Base-by-base conservation (phyloP, 306 rosid species). In the Medicago lupulina region DNA sequence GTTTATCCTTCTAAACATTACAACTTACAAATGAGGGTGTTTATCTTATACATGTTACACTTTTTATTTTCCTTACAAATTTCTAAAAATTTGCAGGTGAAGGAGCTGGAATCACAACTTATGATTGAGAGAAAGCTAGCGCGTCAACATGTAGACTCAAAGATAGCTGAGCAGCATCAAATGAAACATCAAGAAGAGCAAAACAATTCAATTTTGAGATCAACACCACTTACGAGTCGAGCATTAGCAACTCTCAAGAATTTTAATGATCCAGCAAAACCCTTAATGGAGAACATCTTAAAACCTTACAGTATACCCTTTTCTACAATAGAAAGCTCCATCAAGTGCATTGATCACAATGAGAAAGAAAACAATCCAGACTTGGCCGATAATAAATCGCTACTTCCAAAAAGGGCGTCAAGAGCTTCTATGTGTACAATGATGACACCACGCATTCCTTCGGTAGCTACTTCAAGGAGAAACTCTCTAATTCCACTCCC, bases 341-440 rank as follows among this genome's bases (percentile, higher is more conserved):
- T 73, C 74, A 84, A 81, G 86, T 81, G 74, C 83, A 81, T 81
- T 71, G 97, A 88, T 83, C 80, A 76, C 0, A 47, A 81, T 8
- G 98, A 95, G 81, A 95, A 95, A 80, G 98, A 95, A 85, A 95
- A 95, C 86, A 89, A 85, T 64, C 96, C 96, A 10, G 91, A 88
- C 58, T 78, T 84, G 71, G 87, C 85, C 18, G 93, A 86, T 10
- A 64, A 38, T 15, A 86, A 78, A 38, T 4, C 78, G 50, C 67
- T 86, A 21, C 12, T 89, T 55, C 97, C 89, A 15, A 96, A 82
- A 78, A 88, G 89, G 83, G 64, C 89, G 2, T 90, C 95, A 79
- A 88, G 97, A 83, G 93, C 88, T 54, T 92, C 97, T 25, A 80
- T 91, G 8, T 91, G 95, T 80, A 78, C 90, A 17, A 72, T 89